Conservation (phyloP, 805 yeast species). For the Ogataea siamensis region DNA sequence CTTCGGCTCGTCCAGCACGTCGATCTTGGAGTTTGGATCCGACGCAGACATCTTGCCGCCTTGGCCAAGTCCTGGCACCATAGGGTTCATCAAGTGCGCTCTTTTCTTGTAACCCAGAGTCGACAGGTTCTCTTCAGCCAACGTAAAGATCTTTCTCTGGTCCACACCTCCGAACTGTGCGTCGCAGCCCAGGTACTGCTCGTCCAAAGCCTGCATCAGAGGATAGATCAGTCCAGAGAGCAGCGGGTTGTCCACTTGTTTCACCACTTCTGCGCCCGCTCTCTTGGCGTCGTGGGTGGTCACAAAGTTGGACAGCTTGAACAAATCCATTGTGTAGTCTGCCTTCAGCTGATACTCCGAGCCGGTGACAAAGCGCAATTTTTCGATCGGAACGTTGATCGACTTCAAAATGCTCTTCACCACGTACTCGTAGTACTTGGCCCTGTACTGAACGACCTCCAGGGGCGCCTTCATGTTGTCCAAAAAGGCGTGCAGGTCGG, state of each 20-base stretch:
- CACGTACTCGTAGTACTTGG: slow-evolving; percentile 79
- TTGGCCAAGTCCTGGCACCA: slow-evolving; percentile 97
- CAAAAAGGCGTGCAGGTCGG: slow-evolving; percentile 94
- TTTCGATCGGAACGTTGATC: slow-evolving; percentile 89
- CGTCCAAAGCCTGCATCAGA: slow-evolving; percentile 98
- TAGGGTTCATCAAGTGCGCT: slow-evolving; percentile 97
- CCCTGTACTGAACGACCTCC: slow-evolving; percentile 86
- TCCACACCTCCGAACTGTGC: slow-evolving; percentile 99
- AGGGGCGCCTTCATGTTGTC: slow-evolving; percentile 98
- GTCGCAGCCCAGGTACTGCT: slow-evolving; percentile 82
- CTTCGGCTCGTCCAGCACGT: slow-evolving; percentile 85
- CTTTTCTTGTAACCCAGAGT: slow-evolving; percentile 91
- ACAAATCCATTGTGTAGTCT: slow-evolving; percentile 85
- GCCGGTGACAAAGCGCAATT: slow-evolving; percentile 79
- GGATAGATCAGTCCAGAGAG: slow-evolving; percentile 95
- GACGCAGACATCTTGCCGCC: slow-evolving; percentile 99
- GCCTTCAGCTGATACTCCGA: slow-evolving; percentile 81
- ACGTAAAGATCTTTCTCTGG: slow-evolving; percentile 94
- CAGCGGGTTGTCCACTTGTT: slow-evolving; percentile 92
- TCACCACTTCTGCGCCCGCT: slow-evolving; percentile 99
- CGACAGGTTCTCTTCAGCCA: slow-evolving; percentile 93
- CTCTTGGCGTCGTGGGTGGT: slow-evolving; percentile 96
- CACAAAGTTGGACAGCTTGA: slow-evolving; percentile 78
- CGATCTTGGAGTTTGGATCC: slow-evolving; percentile 97
- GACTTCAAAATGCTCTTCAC: slow-evolving; percentile 84